These are phyloP conservation scores for Coemansia sp. DNA, from an alignment of 192 early-diverging fungal genomes.

Conservation along the genomic window DNA sequence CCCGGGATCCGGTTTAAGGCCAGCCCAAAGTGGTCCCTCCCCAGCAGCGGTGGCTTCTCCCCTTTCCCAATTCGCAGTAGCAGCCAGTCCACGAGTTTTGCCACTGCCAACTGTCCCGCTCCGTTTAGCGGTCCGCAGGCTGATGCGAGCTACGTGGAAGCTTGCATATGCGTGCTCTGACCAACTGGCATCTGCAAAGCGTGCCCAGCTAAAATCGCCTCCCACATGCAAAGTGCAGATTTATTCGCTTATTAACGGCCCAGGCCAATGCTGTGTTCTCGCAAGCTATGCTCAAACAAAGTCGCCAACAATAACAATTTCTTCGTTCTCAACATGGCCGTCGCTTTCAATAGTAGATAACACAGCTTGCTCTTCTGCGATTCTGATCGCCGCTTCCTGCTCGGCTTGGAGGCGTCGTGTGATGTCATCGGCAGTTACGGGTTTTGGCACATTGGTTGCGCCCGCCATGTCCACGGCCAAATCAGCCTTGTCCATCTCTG, in stretches of 20 bases:
- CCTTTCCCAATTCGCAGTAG: not conserved
- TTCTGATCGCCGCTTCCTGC: slow-evolving; percentile 22
- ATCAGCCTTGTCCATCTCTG: slow-evolving; percentile 24
- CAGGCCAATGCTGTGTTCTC: not conserved
- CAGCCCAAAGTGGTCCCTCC: not conserved
- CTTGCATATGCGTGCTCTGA: not conserved
- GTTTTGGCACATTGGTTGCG: not conserved
- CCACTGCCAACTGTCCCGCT: not conserved
- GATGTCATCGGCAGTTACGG: slow-evolving; percentile 45
- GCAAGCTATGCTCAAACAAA: slow-evolving; percentile 4
- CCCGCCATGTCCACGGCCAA: too few species aligned
- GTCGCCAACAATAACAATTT: slow-evolving; percentile 17
- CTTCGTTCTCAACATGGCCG: slow-evolving; percentile 11
- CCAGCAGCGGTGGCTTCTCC: not conserved
- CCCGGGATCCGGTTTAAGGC: not conserved
- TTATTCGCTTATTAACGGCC: not conserved
- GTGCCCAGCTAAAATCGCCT: not conserved
- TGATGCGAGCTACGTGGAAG: not conserved
- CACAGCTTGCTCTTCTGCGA: slow-evolving; percentile 8
- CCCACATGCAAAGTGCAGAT: not conserved
- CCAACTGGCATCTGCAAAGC: too few species aligned
- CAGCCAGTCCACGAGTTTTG: not conserved
- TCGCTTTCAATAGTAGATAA: not conserved
- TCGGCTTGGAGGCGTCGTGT: slow-evolving; percentile 39
- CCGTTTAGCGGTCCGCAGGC: not conserved